These are phyloP conservation scores for Filobasidium uniguttulatum DNA, from an alignment of 1,284 basidiomycete species.

Conservation along the genomic window DNA sequence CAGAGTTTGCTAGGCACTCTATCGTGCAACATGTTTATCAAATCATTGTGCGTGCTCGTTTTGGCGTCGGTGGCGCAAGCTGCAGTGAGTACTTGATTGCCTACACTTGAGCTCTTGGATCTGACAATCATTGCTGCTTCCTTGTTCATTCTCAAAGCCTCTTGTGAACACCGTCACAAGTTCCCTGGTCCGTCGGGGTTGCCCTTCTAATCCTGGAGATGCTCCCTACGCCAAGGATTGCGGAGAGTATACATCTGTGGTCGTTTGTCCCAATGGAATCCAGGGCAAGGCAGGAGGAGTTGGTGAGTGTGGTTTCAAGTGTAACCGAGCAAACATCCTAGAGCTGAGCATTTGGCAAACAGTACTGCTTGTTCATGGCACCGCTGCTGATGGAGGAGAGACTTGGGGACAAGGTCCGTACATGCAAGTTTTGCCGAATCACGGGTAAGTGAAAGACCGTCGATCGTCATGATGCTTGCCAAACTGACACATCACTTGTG, in stretches of 20 bases:
- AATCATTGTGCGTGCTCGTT: no score
- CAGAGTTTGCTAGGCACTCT: no score
- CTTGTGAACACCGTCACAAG: background rate
- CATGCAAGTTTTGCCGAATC: slow-evolving; percentile 19
- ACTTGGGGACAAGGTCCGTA: slow-evolving; percentile 17
- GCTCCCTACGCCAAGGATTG: slow-evolving; percentile 14
- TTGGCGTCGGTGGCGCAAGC: no score
- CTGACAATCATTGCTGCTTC: no score
- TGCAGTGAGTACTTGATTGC: no score
- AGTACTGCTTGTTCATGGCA: slow-evolving; percentile 32
- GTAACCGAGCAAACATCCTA: no score
- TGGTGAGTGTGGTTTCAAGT: no score
- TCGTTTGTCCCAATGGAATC: slow-evolving; percentile 23
- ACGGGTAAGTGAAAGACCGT: slow-evolving; percentile 20
- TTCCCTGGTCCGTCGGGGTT: no score
- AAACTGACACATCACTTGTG: background rate
- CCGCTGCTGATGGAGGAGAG: slow-evolving; percentile 17
- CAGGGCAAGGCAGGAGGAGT: slow-evolving; percentile 17
- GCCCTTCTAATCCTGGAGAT: slow-evolving; percentile 11
- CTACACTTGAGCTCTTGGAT: no score
- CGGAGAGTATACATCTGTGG: slow-evolving; percentile 9
- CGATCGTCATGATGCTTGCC: slow-evolving; percentile 9
- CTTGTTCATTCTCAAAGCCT: no score
- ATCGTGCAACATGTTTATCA: no score
- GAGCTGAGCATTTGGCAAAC: no score